Evolutionary conservation across 441 rosid species (phyloP).

Genomic region (Arabidopsis hybrid): DNA sequence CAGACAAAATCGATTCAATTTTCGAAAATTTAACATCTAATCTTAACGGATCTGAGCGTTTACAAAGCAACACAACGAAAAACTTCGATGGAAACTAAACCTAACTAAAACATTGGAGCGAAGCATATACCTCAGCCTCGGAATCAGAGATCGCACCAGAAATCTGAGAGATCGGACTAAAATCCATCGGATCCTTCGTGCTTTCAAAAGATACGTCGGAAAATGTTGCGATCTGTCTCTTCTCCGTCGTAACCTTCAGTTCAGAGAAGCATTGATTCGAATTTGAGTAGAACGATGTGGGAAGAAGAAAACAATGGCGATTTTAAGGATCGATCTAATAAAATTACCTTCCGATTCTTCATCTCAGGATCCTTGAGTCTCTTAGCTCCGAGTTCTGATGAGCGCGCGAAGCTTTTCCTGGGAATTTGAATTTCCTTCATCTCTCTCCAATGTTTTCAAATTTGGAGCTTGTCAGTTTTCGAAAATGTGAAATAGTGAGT

Average conservation of each 20-base stretch:
- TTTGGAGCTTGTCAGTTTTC: slow-evolving; percentile 10
- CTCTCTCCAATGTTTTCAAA: slow-evolving; percentile 28
- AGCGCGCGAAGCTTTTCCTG: slow-evolving; percentile 44
- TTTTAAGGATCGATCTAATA: not conserved
- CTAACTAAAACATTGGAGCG: slow-evolving; percentile 12
- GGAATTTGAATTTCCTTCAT: slow-evolving; percentile 49
- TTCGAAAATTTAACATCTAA: not conserved
- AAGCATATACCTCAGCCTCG: slow-evolving; percentile 43
- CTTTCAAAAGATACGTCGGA: slow-evolving; percentile 38
- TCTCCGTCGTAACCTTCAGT: slow-evolving; percentile 38
- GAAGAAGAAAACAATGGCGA: slow-evolving; percentile 27
- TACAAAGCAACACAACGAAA: slow-evolving; percentile 4
- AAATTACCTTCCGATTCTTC: slow-evolving; percentile 45
- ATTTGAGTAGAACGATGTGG: slow-evolving; percentile 1
- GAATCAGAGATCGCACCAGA: slow-evolving; percentile 39
- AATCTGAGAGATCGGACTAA: slow-evolving; percentile 30
- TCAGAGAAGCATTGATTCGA: slow-evolving; percentile 18
- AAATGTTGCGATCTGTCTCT: slow-evolving; percentile 39
- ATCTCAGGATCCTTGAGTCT: slow-evolving; percentile 37
- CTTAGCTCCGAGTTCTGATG: slow-evolving; percentile 38
- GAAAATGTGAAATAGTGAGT: slow-evolving; percentile 9
- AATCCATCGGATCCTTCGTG: slow-evolving; percentile 30
- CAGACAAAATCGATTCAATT: slow-evolving; percentile 8
- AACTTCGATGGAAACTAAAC: slow-evolving; percentile 22
- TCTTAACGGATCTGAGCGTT: slow-evolving; percentile 11